phyloP scores from a whole-genome alignment of 768 basidiomycete genomes.

The Psilocybe cyanescens region DNA sequence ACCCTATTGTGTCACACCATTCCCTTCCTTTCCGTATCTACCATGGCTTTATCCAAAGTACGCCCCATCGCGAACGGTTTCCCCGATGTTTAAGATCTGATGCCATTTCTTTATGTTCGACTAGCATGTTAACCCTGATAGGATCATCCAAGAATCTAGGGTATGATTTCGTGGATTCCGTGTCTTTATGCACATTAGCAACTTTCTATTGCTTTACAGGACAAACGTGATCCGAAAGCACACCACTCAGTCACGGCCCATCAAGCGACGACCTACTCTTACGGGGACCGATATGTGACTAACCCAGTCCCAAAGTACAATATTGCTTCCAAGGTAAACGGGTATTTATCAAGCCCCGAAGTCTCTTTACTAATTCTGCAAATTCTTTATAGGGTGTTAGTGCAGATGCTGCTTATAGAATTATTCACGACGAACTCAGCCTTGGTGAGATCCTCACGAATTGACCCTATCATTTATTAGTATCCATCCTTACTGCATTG shows the following conservation, averaged over 20 bases:
- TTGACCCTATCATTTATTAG: background rate
- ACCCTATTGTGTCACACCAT: background rate
- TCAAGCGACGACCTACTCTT: constrained; percentile 42
- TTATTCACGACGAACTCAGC: constrained; percentile 63
- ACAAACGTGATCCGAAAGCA: constrained; percentile 30
- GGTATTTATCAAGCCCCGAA: background rate
- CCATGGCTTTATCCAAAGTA: constrained; percentile 69
- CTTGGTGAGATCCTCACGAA: constrained; percentile 46
- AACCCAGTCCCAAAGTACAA: constrained; percentile 71
- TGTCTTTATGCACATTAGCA: constrained; percentile 2
- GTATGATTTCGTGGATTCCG: constrained; percentile 32
- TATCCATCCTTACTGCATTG: constrained; percentile 9
- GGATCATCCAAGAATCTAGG: constrained; percentile 60
- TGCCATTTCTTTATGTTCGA: background rate
- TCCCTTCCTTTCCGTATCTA: constrained; percentile 15
- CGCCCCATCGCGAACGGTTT: background rate
- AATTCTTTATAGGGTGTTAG: constrained; percentile 47
- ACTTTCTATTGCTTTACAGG: constrained; percentile 1
- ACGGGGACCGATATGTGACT: constrained; percentile 70
- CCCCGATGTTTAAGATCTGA: background rate
- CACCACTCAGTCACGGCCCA: constrained; percentile 15
- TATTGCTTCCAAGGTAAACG: constrained; percentile 54
- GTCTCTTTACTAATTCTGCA: background rate
- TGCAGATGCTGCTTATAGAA: constrained; percentile 57
- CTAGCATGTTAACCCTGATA: constrained; percentile 72